Evolutionary conservation across 441 rosid species (phyloP).

Genomic region (Gossypium davidsonii): DNA sequence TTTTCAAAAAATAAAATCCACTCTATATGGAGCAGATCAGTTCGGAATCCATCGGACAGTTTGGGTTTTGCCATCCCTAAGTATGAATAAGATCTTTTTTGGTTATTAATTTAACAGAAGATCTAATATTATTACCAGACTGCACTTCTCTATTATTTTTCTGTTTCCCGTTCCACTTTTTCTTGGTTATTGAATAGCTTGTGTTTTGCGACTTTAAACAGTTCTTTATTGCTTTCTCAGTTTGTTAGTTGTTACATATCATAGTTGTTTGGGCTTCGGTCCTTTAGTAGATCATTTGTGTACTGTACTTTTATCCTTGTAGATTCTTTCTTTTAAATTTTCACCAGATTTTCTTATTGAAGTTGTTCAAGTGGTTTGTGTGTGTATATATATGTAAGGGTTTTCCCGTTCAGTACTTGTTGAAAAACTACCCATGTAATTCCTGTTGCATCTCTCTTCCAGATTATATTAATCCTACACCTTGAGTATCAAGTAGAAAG

Average conservation of each 20-base stretch:
- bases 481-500: not conserved
- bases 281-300: not conserved
- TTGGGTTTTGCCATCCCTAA: too few species aligned
- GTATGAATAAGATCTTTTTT: too few species aligned
- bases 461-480: not conserved
- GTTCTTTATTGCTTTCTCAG: not conserved
- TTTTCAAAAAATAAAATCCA: too few species aligned
- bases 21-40: too few species aligned
- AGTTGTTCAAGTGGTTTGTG: not conserved
- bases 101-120: too few species aligned
- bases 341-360: not conserved
- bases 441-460: not conserved
- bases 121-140: too few species aligned
- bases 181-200: too few species aligned
- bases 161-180: too few species aligned
- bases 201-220: not conserved
- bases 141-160: too few species aligned
- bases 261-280: not conserved
- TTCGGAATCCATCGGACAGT: too few species aligned
- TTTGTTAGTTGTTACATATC: not conserved
- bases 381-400: not conserved
- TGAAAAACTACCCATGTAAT: not conserved
- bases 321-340: not conserved
- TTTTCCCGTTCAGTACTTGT: not conserved
- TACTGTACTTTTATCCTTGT: not conserved